phyloP scores from a whole-genome alignment of 768 basidiomycete species.

The Nidularia pulvinata region DNA sequence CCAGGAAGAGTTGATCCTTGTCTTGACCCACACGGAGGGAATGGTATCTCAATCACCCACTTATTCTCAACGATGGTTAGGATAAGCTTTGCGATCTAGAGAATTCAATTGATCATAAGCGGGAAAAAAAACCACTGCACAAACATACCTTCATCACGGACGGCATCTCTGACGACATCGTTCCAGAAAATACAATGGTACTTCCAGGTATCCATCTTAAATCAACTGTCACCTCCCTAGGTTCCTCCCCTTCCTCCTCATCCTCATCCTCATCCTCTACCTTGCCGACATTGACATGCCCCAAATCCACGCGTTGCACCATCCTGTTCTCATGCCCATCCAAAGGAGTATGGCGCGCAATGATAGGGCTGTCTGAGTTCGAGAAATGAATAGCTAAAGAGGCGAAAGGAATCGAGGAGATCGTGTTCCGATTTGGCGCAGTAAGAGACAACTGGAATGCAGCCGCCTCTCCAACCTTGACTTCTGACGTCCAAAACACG shows the following conservation, averaged over 20 bases:
- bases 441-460: slow-evolving; percentile 77
- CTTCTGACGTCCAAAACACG: slow-evolving; percentile 71
- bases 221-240: slow-evolving; percentile 27
- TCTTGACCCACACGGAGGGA: slow-evolving; percentile 38
- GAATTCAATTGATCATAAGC: slow-evolving; percentile 9
- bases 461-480: slow-evolving; percentile 56
- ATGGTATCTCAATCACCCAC: slow-evolving; percentile 70
- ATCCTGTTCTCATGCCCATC: slow-evolving; percentile 2
- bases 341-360: slow-evolving; percentile 41
- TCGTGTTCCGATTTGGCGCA: slow-evolving; percentile 43
- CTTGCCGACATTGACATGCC: slow-evolving; percentile 37
- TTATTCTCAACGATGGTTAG: slow-evolving; percentile 54
- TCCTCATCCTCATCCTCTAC: slow-evolving; percentile 32
- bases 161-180: slow-evolving; percentile 48
- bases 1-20: slow-evolving; percentile 25
- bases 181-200: slow-evolving; percentile 61
- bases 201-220: slow-evolving; percentile 61
- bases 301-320: background rate
- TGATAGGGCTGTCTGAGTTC: slow-evolving; percentile 38
- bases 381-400: slow-evolving; percentile 63
- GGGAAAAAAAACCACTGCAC: slow-evolving; percentile 1
- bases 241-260: slow-evolving; percentile 5
- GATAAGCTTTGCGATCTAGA: slow-evolving; percentile 42
- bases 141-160: slow-evolving; percentile 50
- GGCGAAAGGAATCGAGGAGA: slow-evolving; percentile 62